Evolutionary conservation across 2,329 filamentous ascomycete species (phyloP).

Genomic region (Trichoderma lentiforme): DNA sequence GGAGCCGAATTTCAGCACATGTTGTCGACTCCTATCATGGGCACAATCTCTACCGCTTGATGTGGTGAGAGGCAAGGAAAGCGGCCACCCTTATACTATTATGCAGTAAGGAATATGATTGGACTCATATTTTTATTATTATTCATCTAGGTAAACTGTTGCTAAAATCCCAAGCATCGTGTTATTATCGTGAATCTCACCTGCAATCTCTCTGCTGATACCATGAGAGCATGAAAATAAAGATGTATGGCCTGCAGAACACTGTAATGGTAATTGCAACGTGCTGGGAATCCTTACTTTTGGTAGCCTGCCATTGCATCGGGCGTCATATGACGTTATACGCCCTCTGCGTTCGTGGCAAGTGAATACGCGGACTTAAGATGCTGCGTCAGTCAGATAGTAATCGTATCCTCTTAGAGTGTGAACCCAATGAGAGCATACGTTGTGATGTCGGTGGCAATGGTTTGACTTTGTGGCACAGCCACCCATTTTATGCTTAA

Average conservation of each 20-base stretch:
- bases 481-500: constrained; percentile 8
- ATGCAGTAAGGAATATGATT: neutral
- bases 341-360: neutral
- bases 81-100: neutral
- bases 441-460: constrained; percentile 14
- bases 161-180: neutral
- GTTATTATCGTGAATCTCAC: neutral
- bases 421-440: neutral
- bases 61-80: neutral
- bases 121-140: neutral
- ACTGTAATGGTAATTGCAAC: neutral
- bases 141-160: neutral
- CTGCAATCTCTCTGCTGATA: neutral
- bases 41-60: neutral
- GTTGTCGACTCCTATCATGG: neutral
- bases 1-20: neutral
- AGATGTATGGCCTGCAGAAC: neutral
- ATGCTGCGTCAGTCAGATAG: neutral
- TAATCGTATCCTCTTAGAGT: neutral
- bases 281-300: neutral
- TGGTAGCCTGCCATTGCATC: neutral
- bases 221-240: neutral
- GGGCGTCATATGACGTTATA: neutral
- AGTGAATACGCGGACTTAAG: neutral
- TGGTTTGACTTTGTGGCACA: constrained; percentile 4